Percentiles rank a stretch among this genome's conserved stretches.
Conservation (phyloP, 2,329 filamentous ascomycete genomes). For the Aspergillus hiratsukae region DNA sequence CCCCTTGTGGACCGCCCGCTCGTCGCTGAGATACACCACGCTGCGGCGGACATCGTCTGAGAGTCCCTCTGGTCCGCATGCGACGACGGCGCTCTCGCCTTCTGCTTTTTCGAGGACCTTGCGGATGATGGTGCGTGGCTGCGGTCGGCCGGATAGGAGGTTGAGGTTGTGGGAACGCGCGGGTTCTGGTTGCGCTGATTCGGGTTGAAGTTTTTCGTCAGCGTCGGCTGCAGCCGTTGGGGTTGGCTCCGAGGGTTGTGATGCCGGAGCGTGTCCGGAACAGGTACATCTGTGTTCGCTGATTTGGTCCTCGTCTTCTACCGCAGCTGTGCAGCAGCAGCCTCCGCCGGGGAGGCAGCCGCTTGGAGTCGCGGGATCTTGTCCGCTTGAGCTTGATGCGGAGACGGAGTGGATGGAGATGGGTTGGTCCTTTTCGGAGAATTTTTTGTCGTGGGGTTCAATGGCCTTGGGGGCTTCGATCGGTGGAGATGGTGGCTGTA, state of each 20-base stretch:
- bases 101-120: conserved; percentile 54
- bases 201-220: conserved; percentile 1
- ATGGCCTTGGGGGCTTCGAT: not conserved
- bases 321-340: conserved; percentile 49
- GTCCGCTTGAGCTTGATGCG: not conserved
- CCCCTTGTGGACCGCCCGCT: conserved; percentile 63
- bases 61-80: conserved; percentile 56
- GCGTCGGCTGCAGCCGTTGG: not conserved
- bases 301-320: conserved; percentile 44
- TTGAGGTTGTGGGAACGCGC: conserved; percentile 3
- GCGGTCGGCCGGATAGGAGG: conserved; percentile 50
- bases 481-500: not conserved
- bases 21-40: conserved; percentile 57
- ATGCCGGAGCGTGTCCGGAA: conserved; percentile 20
- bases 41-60: conserved; percentile 52
- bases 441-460: conserved; percentile 8
- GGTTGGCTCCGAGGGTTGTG: not conserved
- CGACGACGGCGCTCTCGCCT: conserved; percentile 60
- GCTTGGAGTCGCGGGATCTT: not conserved
- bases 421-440: conserved; percentile 16
- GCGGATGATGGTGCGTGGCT: conserved; percentile 49
- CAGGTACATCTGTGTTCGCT: conserved; percentile 35
- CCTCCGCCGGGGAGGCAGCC: conserved; percentile 25
- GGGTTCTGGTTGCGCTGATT: conserved; percentile 4
- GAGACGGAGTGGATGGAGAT: conserved; percentile 17